Base-by-base conservation (phyloP, 1,139 yeast species). In the Pichia sp. region DNA sequence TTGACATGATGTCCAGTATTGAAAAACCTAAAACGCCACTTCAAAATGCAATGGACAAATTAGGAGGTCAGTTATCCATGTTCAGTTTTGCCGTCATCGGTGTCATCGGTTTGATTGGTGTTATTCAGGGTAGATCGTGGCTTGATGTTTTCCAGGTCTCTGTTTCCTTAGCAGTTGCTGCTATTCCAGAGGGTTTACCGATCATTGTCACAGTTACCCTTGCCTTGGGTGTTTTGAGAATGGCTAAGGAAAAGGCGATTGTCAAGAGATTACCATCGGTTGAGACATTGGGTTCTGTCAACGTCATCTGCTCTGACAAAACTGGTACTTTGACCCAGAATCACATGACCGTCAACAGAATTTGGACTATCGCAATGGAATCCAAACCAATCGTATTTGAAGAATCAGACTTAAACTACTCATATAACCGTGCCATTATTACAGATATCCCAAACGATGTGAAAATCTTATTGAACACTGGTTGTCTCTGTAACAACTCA, bases 181-280 rank as follows among this genome's bases (percentile, higher is more conserved):
- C 98, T 2, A 92, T 93, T 62, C 99, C 99, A 4, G 99, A 93
- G 72, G 98, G 98, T 55, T 78, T 93, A 61, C 98, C 98, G 0
- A 92, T 93, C 65, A 92, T 93, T 68, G 98, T 93, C 47, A 92
- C 98, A 4, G 98, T 93, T 6, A 93, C 98, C 0, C 76, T 93
- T 62, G 98, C 99, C 0, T 77, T 93, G 46, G 98, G 98, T 48
- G 98, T 93, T 44, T 77, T 92, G 63, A 79, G 97, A 72, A 93
- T 93, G 98, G 97, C 98, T 4, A 83, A 83, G 54, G 85, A 91
- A 62, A 87, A 86, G 66, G 98, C 97, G 3, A 93, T 93, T 66
- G 96, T 93, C 53, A 86, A 92, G 65, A 81, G 97, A 63, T 76
- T 93, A 60, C 98, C 98, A 14, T 85, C 95, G 64, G 98, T 93